These are phyloP conservation scores for Clonostachys sp. DNA, from an alignment of 2,329 filamentous ascomycete species.

Conservation along the genomic window DNA sequence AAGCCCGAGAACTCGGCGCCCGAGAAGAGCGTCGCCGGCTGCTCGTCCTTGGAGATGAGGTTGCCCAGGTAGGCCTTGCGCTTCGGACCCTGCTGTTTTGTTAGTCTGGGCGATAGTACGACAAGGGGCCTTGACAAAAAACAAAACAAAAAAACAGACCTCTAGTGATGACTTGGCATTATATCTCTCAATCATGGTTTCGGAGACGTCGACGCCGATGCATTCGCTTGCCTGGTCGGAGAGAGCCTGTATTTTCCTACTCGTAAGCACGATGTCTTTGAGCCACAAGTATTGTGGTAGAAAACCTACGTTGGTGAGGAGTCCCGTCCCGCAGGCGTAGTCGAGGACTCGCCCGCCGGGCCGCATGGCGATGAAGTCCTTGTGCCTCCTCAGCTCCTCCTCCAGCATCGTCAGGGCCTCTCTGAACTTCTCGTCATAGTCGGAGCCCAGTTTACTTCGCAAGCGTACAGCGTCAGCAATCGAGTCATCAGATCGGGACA, in stretches of 20 bases:
- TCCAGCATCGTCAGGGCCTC: conserved; percentile 39
- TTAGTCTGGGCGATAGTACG: conserved; percentile 2
- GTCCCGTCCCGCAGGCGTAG: conserved; percentile 21
- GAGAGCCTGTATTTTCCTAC: not conserved
- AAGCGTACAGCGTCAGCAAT: conserved; percentile 2
- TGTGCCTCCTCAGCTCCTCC: not conserved
- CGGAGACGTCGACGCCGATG: conserved; percentile 25
- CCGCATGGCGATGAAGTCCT: conserved; percentile 58
- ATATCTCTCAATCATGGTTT: conserved; percentile 21
- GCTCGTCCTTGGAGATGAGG: conserved; percentile 14
- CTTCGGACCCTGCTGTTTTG: not conserved
- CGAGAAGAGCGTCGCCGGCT: conserved; percentile 8
- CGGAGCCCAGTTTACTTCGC: conserved; percentile 17
- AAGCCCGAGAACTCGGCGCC: conserved; percentile 15
- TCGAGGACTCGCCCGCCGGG: conserved; percentile 19
- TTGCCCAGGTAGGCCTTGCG: conserved; percentile 19
- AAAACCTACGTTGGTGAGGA: conserved; percentile 16
- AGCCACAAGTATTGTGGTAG: not conserved
- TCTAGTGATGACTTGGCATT: conserved; percentile 13
- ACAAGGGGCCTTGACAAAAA: too few species aligned
- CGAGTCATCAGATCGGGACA: not conserved
- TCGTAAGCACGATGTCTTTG: not conserved
- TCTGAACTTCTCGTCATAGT: conserved; percentile 46
- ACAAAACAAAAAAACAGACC: too few species aligned
- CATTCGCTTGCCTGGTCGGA: not conserved